phyloP scores from a whole-genome alignment of 2,329 filamentous ascomycete species.

The Coleophoma crateriformis region DNA sequence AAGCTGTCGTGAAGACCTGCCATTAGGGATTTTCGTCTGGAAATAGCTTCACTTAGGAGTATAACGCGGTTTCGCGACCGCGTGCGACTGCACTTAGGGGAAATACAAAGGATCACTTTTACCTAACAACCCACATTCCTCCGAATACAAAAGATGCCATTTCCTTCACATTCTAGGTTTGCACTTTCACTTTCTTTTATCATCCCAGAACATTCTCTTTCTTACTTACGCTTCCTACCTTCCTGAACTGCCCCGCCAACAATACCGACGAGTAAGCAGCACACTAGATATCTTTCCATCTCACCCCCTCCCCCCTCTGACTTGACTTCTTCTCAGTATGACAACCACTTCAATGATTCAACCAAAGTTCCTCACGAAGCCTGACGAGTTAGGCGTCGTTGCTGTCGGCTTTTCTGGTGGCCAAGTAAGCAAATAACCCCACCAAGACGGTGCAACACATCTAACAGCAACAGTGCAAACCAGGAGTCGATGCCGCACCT shows the following conservation, averaged over 20 bases:
- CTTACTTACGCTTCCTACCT: background rate
- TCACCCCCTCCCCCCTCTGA: background rate
- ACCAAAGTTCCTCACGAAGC: conserved; percentile 70
- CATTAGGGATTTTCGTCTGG: conserved; percentile 1
- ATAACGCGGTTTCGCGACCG: background rate
- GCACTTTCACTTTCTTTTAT: background rate
- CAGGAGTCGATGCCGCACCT: conserved; percentile 86
- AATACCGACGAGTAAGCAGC: background rate
- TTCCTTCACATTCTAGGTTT: background rate
- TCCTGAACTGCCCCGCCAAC: conserved; percentile 1
- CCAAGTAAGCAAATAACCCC: conserved; percentile 56
- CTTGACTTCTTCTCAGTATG: conserved; percentile 14
- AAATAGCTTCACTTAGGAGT: conserved; percentile 2
- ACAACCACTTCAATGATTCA: conserved; percentile 26
- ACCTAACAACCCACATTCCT: conserved; percentile 1
- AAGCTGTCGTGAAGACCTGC: background rate
- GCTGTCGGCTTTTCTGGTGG: conserved; percentile 96
- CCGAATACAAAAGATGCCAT: background rate
- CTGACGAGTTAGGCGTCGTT: conserved; percentile 81
- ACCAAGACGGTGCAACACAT: background rate
- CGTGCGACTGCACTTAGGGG: background rate
- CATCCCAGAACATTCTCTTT: background rate
- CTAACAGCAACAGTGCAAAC: conserved; percentile 61
- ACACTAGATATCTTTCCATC: background rate
- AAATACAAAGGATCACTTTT: background rate